Base-by-base conservation (phyloP, 192 early-diverging fungal species). In the Pilobolus umbonatus region DNA sequence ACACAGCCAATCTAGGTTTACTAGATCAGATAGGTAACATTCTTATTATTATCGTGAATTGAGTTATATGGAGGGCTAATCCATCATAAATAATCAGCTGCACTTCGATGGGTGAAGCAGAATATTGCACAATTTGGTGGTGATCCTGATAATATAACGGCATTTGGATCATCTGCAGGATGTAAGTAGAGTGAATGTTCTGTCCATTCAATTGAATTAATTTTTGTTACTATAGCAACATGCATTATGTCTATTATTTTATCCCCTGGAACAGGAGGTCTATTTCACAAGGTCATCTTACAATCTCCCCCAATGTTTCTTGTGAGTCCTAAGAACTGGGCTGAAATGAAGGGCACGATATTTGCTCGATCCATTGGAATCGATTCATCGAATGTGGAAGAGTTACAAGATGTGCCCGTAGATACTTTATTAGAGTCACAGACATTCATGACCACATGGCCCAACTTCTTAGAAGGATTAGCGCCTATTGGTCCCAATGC, bases 41-140 rank as follows among this genome's bases (percentile, higher is more conserved):
- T 25, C 3, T 39, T 11, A 10, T 28, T 10, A 12, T 48, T 48
- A 15, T 52, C 1, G 0, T 3, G 24, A 4, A 35, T 36, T 17
- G 15, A 53, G 15, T 19, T 9, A 38, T 12, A 22, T 38, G 38
- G 0, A 0, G 0, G 19, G 6, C 15, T 10, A 57, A 57, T 10
- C 5, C 8, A 19, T 17, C 6, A n/a, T 29, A 15, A 34, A 8
- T 21, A 53, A 29, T 14, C 36, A 58, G 62, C 49, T 17, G 82
- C 83, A 10, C 40, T 88, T 10, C 38, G 68, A 47, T 88, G 86
- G 86, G 74, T 88, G 22, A 55, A 68, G 22, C 36, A 64, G n/a
- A 82, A 85, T 48, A 88, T 88, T 61, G 74, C 54, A n/a, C 58
- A 69, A 7, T 88, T 88, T 69, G 84, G 83, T 17, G 83, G 83